phyloP scores from a whole-genome alignment of 345 rosid species.

The Bruguiera sexangula region DNA sequence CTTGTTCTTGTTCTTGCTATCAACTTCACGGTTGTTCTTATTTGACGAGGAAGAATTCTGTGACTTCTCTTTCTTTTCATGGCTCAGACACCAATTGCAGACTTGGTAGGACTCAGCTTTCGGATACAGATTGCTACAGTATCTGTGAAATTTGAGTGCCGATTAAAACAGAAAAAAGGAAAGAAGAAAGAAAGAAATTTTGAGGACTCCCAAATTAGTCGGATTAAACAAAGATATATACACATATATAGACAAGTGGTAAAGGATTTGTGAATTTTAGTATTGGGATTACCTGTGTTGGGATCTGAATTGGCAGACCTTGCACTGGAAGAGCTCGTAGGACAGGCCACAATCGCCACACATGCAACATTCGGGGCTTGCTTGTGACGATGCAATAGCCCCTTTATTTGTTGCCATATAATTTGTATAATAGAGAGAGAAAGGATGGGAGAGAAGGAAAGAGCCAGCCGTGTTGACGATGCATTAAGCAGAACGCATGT shows the following conservation, averaged over 20 bases:
- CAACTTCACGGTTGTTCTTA: slow-evolving; percentile 31
- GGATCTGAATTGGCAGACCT: slow-evolving; percentile 58
- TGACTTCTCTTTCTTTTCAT: slow-evolving; percentile 37
- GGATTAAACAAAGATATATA: not conserved
- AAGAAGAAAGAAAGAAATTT: not conserved
- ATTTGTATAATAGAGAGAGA: not conserved
- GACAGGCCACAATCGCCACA: slow-evolving; percentile 69
- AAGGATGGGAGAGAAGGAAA: slow-evolving; percentile 4
- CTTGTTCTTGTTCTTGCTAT: slow-evolving; percentile 6
- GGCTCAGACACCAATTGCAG: slow-evolving; percentile 66
- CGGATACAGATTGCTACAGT: slow-evolving; percentile 70
- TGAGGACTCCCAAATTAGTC: not conserved
- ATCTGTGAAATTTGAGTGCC: slow-evolving; percentile 28
- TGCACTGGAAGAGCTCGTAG: slow-evolving; percentile 57
- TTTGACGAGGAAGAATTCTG: slow-evolving; percentile 36
- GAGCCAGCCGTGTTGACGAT: not conserved
- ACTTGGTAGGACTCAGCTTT: slow-evolving; percentile 45
- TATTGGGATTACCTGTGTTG: slow-evolving; percentile 53
- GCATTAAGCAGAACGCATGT: not conserved
- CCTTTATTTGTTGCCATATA: slow-evolving; percentile 21
- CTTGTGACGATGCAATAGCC: slow-evolving; percentile 16
- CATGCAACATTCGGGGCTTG: slow-evolving; percentile 61
- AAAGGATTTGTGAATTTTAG: not conserved
- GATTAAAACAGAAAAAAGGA: not conserved
- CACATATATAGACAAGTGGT: not conserved